Evolutionary conservation across 208 protist genomes (phyloP).

Genomic region (Balamuthia mandrillaris): DNA sequence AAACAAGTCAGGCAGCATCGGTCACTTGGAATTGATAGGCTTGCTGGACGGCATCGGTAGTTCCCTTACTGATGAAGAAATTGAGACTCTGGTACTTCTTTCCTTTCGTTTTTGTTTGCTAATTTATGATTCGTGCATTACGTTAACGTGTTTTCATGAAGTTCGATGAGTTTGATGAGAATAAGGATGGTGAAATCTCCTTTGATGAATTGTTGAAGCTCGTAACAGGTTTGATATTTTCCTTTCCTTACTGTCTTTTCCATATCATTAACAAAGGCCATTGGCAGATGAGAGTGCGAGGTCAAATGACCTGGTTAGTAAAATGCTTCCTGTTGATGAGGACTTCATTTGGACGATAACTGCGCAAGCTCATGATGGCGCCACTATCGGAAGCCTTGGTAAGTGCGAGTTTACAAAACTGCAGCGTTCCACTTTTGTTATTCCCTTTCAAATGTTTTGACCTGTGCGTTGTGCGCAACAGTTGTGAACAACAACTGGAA

Average conservation of each 20-base stretch:
- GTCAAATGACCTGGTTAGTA: too few relatives aligned
- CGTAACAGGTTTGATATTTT: not conserved
- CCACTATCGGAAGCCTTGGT: too few relatives aligned
- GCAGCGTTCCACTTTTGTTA: too few relatives aligned
- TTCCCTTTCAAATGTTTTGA: too few relatives aligned
- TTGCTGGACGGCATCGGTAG: conserved; percentile 17
- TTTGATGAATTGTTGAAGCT: conserved; percentile 21
- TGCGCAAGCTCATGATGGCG: too few relatives aligned
- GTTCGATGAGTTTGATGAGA: conserved; percentile 15
- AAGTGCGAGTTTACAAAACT: too few relatives aligned
- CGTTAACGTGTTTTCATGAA: not conserved
- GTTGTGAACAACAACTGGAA: too few relatives aligned
- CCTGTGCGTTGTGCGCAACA: too few relatives aligned
- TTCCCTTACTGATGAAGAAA: not conserved
- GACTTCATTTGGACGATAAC: too few relatives aligned
- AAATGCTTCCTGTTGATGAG: too few relatives aligned
- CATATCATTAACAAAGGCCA: too few relatives aligned
- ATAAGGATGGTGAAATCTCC: conserved; percentile 36
- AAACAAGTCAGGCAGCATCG: not conserved
- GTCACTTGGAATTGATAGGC: conserved; percentile 1
- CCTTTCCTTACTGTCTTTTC: not conserved
- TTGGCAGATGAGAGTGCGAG: too few relatives aligned
- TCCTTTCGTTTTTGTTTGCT: not conserved
- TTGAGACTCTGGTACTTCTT: not conserved
- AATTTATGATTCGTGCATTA: not conserved